Evolutionary conservation across 331 rosid genomes (phyloP).

Genomic region (Quercus lobata): DNA sequence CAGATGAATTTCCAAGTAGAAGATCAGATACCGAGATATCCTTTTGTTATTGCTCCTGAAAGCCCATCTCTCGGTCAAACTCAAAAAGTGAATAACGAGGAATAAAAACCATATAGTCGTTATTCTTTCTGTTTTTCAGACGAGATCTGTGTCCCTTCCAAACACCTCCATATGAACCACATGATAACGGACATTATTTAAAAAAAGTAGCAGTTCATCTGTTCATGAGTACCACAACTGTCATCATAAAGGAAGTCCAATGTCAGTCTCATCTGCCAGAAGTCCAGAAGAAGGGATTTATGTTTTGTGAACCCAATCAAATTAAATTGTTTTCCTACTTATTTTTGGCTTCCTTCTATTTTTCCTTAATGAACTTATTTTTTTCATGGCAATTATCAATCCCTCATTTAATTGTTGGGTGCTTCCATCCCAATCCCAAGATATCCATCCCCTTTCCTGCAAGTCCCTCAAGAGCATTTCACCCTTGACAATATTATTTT

Average conservation of each 20-base stretch:
- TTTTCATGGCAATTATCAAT: conserved; percentile 37
- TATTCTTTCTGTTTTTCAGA: no score
- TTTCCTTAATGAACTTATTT: conserved; percentile 31
- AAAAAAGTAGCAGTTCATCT: neutral
- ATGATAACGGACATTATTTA: neutral
- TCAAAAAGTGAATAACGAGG: no score
- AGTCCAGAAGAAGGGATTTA: neutral
- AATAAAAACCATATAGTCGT: no score
- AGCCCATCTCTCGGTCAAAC: no score
- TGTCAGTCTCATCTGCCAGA: neutral
- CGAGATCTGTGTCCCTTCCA: no score
- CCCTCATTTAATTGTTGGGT: conserved; percentile 26
- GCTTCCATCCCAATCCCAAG: conserved; percentile 31
- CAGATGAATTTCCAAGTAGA: no score
- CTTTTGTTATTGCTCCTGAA: no score
- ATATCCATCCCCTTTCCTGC: conserved; percentile 45
- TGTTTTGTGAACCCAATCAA: neutral
- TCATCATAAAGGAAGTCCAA: neutral
- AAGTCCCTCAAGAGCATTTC: conserved; percentile 54
- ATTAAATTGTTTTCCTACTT: neutral
- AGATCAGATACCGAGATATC: no score
- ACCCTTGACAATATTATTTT: conserved; percentile 31
- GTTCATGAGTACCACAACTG: neutral
- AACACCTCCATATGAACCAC: neutral
- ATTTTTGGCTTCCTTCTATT: neutral